These are phyloP conservation scores for Diplodia corticola DNA, from an alignment of 2,329 filamentous ascomycete genomes.

Conservation along the genomic window DNA sequence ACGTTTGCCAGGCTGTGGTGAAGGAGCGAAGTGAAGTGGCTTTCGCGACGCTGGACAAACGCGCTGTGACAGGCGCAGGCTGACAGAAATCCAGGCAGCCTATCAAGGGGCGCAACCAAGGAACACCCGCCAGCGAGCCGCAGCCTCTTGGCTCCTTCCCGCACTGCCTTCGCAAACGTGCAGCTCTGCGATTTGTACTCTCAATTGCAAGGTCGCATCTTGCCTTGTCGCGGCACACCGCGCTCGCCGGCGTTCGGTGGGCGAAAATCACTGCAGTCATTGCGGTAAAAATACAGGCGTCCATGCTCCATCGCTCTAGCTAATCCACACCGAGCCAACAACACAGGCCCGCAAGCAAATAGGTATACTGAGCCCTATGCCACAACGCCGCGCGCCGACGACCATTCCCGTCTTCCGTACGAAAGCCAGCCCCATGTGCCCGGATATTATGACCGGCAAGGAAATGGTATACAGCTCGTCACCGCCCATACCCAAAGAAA, in stretches of 20 bases:
- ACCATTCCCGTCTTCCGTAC: background rate
- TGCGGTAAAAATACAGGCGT: conserved; percentile 20
- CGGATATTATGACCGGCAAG: conserved; percentile 12
- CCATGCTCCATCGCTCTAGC: conserved; percentile 18
- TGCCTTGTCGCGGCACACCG: background rate
- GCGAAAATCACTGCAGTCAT: conserved; percentile 20
- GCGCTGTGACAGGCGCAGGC: conserved; percentile 19
- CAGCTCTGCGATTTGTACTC: conserved; percentile 8
- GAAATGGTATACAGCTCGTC: conserved; percentile 24
- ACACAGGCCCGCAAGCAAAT: conserved; percentile 17
- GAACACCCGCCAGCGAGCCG: conserved; percentile 17
- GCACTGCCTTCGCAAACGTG: conserved; percentile 12
- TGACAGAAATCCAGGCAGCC: conserved; percentile 8
- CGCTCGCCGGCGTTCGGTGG: background rate
- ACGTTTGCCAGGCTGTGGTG: conserved; percentile 17
- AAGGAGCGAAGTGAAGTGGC: conserved; percentile 17
- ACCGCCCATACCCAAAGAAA: background rate
- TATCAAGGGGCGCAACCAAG: conserved; percentile 18
- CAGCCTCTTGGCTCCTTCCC: conserved; percentile 14
- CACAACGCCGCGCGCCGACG: conserved; percentile 10
- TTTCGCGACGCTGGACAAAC: conserved; percentile 20
- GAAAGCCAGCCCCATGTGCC: conserved; percentile 5
- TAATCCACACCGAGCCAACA: conserved; percentile 15
- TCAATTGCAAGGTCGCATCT: background rate
- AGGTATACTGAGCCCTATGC: conserved; percentile 17